phyloP scores from a whole-genome alignment of 768 basidiomycete species.

The Naganishia vaughanmartiniae region DNA sequence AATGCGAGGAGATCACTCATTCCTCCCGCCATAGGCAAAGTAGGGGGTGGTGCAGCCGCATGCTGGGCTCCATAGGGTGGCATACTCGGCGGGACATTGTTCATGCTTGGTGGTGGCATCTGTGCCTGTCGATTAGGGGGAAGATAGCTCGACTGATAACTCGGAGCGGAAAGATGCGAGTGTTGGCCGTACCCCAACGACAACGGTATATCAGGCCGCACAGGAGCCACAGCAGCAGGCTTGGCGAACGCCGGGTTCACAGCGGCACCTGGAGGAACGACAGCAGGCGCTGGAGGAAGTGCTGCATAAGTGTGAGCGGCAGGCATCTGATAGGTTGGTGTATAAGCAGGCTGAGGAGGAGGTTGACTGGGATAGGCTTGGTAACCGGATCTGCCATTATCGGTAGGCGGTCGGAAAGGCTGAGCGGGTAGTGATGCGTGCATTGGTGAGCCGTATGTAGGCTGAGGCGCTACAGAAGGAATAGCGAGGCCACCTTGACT shows the following conservation, averaged over 20 bases:
- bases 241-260: not conserved
- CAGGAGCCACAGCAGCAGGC: not conserved
- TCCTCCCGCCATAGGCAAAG: not conserved
- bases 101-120: not conserved
- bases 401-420: not conserved
- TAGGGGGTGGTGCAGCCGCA: not conserved
- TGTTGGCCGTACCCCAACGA: slow-evolving; percentile 1
- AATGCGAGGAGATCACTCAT: slow-evolving; percentile 13
- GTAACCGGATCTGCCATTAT: not conserved
- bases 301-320: not conserved
- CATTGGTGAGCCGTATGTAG: not conserved
- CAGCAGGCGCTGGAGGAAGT: not conserved
- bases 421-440: not conserved
- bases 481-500: slow-evolving; percentile 8
- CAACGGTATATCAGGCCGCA: not conserved
- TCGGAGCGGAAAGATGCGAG: not conserved
- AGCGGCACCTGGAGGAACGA: slow-evolving; percentile 1
- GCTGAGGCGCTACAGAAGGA: not conserved
- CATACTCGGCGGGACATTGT: not conserved
- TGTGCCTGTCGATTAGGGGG: not conserved
- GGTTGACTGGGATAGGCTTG: not conserved
- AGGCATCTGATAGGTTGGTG: not conserved
- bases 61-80: slow-evolving; percentile 3
- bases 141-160: slow-evolving; percentile 4
- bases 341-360: slow-evolving; percentile 5